Evolutionary conservation across 208 protist genomes (phyloP), one percentile per base, ranked within the genome.

Genomic region (Leishmania aethiopica): DNA sequence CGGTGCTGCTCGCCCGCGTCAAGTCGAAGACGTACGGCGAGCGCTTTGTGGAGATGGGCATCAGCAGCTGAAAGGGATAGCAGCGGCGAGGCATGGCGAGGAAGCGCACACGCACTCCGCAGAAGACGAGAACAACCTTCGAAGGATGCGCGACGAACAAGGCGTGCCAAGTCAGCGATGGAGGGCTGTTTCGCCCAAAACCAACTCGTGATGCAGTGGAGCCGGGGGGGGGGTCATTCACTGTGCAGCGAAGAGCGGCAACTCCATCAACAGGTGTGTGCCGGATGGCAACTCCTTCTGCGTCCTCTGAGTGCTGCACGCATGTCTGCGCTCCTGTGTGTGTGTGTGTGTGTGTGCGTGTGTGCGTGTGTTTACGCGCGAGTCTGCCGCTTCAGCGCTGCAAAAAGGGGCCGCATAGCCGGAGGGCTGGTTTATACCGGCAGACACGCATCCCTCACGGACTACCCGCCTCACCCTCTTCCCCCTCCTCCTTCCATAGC

Each of bases 11-110:
- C 32, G 79, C 87, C 10, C 91, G 91, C 28, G 90, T 94, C 19
- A 94, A 92, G 88, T 91, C 89, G n/a, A 96, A 95, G 81, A 96
- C 92, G 35, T 96, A 96, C 83, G 92, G 92, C 8, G 92, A 95
- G 79, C 89, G 92, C 53, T 94, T 96, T 75, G 91, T 94, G 17
- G 94, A 96, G 83, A 95, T 96, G 91, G 92, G 92, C 40, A 94
- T 95, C 75, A 94, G 86, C 83, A 95, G 90, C 79, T 97, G 87
- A 88, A 84, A 74, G 78, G 2, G 1, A 47, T 22, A 35, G 42
- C 17, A 47, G 32, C 22, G 37, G 66, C 35, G 35, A 0, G 59
- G 59, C 8, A 64, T 11, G 17, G 2, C 13, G 53, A 57, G 22
- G 22, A 28, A 59, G 37, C 49, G 7, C 25, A 59, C 71, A 75